phyloP scores from a whole-genome alignment of 345 rosid species.

The Melaleuca alternifolia region DNA sequence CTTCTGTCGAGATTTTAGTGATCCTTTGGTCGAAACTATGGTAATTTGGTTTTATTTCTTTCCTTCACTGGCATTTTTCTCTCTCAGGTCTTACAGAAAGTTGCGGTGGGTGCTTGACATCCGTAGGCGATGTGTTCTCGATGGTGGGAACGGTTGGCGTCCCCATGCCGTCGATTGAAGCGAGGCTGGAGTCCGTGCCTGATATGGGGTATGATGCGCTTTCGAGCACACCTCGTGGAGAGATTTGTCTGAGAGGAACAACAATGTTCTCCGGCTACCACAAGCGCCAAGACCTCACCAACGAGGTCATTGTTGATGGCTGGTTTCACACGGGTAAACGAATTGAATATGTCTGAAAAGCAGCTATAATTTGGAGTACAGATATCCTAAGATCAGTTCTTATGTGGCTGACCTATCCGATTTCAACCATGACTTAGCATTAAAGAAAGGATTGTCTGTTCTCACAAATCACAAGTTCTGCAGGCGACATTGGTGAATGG shows the following conservation, averaged over 20 bases:
- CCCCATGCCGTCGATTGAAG: constrained; percentile 84
- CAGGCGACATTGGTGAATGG: constrained; percentile 94
- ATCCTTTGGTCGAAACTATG: background rate
- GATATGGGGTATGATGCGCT: constrained; percentile 95
- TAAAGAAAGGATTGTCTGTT: background rate
- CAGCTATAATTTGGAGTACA: background rate
- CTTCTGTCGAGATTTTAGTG: background rate
- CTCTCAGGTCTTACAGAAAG: constrained; percentile 84
- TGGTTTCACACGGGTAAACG: constrained; percentile 92
- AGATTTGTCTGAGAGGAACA: constrained; percentile 77
- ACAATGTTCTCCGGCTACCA: constrained; percentile 89
- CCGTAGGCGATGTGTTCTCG: constrained; percentile 58
- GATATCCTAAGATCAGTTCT: background rate
- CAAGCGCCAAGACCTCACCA: constrained; percentile 77
- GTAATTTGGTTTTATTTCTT: background rate
- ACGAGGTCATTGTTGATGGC: constrained; percentile 71
- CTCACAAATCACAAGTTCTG: background rate
- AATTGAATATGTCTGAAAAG: background rate
- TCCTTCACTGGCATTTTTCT: background rate
- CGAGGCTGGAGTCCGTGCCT: constrained; percentile 81
- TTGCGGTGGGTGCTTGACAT: constrained; percentile 79
- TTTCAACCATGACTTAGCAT: background rate
- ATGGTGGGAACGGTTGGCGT: constrained; percentile 95
- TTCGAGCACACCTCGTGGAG: constrained; percentile 57
- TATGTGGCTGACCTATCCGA: background rate